Percentiles rank a stretch among this genome's conserved stretches.
phyloP scores from a whole-genome alignment of 805 yeast genomes.

The Kuraishia ogatae region DNA sequence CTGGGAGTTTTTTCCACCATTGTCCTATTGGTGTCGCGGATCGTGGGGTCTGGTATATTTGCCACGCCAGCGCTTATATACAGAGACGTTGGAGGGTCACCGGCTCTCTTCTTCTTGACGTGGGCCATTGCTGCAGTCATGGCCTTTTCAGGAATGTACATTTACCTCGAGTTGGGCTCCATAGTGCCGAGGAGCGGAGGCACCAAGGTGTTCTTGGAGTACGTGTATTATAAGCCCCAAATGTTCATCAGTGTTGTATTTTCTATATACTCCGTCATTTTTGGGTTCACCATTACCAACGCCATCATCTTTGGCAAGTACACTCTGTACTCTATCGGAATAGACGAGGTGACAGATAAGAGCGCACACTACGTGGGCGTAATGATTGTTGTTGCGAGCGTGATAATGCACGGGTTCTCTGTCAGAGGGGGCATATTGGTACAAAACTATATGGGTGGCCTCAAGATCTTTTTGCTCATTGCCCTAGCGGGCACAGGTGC shows the following conservation, averaged over 20 bases:
- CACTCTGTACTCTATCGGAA: constrained; percentile 33
- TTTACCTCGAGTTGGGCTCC: constrained; percentile 64
- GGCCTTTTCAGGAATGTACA: constrained; percentile 58
- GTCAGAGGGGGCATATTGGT: constrained; percentile 49
- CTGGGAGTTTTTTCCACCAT: constrained; percentile 61
- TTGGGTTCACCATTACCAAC: constrained; percentile 44
- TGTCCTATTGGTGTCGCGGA: constrained; percentile 56
- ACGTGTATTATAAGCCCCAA: constrained; percentile 52
- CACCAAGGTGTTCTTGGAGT: constrained; percentile 62
- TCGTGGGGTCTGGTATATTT: constrained; percentile 73
- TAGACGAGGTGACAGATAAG: constrained; percentile 27
- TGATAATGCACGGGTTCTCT: constrained; percentile 47
- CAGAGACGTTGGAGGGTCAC: constrained; percentile 61
- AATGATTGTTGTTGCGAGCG: constrained; percentile 23
- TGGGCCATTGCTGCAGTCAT: constrained; percentile 58
- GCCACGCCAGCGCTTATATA: constrained; percentile 63
- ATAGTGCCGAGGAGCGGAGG: constrained; percentile 72
- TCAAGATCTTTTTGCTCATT: constrained; percentile 47
- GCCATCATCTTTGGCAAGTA: constrained; percentile 49
- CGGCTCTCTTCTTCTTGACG: constrained; percentile 45
- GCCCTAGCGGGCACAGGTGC: constrained; percentile 51
- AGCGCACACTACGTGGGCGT: constrained; percentile 34
- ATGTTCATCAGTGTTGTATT: constrained; percentile 40
- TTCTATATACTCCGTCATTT: constrained; percentile 35
- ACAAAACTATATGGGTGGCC: constrained; percentile 54